phyloP scores from a whole-genome alignment of 495 filamentous ascomycete genomes.

The Lasiosphaeria ovina region DNA sequence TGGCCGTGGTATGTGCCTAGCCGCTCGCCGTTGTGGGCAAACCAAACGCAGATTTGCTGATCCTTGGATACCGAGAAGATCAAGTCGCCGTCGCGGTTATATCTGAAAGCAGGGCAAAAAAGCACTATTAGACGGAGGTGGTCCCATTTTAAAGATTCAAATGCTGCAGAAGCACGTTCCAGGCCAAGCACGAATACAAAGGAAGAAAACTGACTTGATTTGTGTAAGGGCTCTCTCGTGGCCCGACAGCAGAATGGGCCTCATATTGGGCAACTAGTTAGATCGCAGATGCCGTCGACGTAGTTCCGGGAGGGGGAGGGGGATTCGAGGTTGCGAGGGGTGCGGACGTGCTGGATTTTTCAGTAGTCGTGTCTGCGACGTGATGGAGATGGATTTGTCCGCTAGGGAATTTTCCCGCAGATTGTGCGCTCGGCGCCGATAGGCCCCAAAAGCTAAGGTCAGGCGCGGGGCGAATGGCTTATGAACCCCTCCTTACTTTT shows the following conservation, averaged over 20 bases:
- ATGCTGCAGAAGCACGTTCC: not conserved
- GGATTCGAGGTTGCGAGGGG: conserved; percentile 9
- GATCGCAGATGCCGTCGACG: conserved; percentile 1
- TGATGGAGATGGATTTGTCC: conserved; percentile 20
- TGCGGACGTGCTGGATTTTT: conserved; percentile 15
- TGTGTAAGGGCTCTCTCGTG: conserved; percentile 99
- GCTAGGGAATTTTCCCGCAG: conserved; percentile 32
- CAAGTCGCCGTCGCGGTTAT: conserved; percentile 94
- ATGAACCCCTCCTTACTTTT: not conserved
- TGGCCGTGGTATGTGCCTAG: conserved; percentile 95
- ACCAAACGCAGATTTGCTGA: conserved; percentile 94
- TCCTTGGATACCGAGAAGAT: conserved; percentile 98
- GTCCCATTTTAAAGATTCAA: not conserved
- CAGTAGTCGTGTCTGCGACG: conserved; percentile 14
- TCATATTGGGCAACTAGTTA: conserved; percentile 57
- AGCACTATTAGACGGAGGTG: conserved; percentile 20
- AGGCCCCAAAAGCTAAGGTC: conserved; percentile 13
- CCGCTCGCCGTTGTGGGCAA: conserved; percentile 88
- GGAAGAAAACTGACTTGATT: conserved; percentile 67
- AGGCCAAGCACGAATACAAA: not conserved
- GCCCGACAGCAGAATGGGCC: conserved; percentile 91
- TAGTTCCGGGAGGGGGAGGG: conserved; percentile 2
- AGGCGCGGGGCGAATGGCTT: conserved; percentile 26
- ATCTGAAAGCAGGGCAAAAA: conserved; percentile 47
- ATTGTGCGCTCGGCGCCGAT: conserved; percentile 30